Evolutionary conservation across 1,284 basidiomycete genomes (phyloP).

Genomic region (Sparassis latifolia): DNA sequence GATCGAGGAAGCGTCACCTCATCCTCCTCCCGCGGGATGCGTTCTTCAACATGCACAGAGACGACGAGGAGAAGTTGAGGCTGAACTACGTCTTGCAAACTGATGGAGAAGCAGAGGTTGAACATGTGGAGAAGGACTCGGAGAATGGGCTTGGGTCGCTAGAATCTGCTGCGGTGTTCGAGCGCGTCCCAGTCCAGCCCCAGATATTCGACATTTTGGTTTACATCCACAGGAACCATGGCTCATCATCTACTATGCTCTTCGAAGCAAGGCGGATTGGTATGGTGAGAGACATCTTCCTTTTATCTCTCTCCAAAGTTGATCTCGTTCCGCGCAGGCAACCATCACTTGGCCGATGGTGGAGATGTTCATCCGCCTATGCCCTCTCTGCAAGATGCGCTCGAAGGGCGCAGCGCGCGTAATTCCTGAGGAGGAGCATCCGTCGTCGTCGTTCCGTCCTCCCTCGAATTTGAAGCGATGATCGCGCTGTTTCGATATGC

Average conservation of each 20-base stretch:
- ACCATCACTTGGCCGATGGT: conserved; percentile 69
- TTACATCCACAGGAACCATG: conserved; percentile 57
- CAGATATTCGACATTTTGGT: conserved; percentile 66
- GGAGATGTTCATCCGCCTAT: conserved; percentile 57
- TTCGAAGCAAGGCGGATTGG: conserved; percentile 48
- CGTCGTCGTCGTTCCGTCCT: conserved; percentile 9
- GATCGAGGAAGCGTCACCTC: conserved; percentile 50
- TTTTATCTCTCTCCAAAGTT: conserved; percentile 2
- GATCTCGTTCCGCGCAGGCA: conserved; percentile 33
- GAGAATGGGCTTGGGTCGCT: conserved; percentile 21
- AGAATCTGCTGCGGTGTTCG: conserved; percentile 42
- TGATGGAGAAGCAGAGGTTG: conserved; percentile 24
- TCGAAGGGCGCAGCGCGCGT: conserved; percentile 18
- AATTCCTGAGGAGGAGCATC: conserved; percentile 16
- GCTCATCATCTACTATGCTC: conserved; percentile 46
- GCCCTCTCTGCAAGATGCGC: conserved; percentile 50
- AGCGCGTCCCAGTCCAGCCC: conserved; percentile 55
- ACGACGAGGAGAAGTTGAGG: conserved; percentile 41
- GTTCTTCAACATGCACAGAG: conserved; percentile 42
- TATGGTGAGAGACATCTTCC: conserved; percentile 40
- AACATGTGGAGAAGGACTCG: conserved; percentile 18
- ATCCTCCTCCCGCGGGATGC: conserved; percentile 57
- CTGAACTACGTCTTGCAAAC: conserved; percentile 37
- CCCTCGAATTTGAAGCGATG: conserved; percentile 15
- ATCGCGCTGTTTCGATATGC: background rate